Base-by-base conservation (phyloP, 179 eudicot genomes). In the Kewa caespitosa region DNA sequence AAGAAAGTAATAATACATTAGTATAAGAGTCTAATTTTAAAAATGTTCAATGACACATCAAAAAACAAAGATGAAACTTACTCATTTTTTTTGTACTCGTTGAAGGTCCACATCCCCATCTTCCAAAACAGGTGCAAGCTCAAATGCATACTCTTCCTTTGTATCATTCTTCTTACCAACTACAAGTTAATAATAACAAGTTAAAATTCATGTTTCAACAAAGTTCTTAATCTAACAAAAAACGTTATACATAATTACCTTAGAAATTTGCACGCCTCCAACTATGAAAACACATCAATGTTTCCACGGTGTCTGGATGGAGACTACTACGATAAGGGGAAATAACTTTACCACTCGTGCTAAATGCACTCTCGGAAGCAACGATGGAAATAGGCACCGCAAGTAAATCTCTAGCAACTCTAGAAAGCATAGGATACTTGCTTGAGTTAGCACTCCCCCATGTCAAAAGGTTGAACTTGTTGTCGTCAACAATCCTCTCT, bases 321-420 rank as follows among this genome's bases (percentile, higher is more conserved):
- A 78, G 76, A 31, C 36, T 62, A 63, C 54, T 36, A 50, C 34
- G 72, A 31, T 72, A 67, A 12, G 81, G 46, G 1, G 41, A n/a
- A 2, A 63, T 18, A 20, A 78, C 31, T 63, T 41, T 74, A 28
- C 74, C 77, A 27, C 69, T 38, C 8, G 20, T 36, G 28, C 70
- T 46, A 79, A 74, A 67, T 4, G 74, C 52, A 68, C 57, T 71
- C 65, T 72, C 72, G 1, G 57, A 74, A 55, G 71, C 75, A 28
- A 75, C 72, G 0, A 22, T 61, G 17, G 72, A 62, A 63, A 72
- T 57, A 22, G 76, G 76, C 23, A 80, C 39, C 2, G 76, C 31
- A 6, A 62, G 64, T 28, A 75, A 39, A 37, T 80, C 76, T 41
- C 64, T 65, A 41, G 79, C 83, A 30, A 80, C 43, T 62, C 6